Evolutionary conservation across 2,329 filamentous ascomycete species (phyloP).

Genomic region (Pezicula radicicola): DNA sequence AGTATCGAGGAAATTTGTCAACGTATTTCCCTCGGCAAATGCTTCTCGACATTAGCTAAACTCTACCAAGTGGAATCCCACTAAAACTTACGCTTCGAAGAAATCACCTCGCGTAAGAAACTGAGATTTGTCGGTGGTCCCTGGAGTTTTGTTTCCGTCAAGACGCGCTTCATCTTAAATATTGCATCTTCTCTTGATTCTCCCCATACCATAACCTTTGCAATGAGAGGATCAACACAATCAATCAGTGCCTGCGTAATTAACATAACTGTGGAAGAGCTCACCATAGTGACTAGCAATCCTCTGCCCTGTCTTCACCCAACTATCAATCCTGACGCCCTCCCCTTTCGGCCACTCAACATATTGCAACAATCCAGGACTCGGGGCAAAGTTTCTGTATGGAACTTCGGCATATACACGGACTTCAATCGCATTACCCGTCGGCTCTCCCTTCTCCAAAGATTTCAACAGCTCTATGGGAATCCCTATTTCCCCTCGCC

Average conservation of each 20-base stretch:
- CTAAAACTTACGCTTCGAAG: conserved; percentile 23
- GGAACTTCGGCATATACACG: conserved; percentile 74
- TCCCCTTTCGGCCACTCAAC: conserved; percentile 31
- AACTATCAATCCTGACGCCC: conserved; percentile 60
- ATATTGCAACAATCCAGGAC: conserved; percentile 23
- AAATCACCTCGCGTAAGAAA: conserved; percentile 50
- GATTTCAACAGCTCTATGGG: conserved; percentile 37
- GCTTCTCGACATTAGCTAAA: conserved; percentile 2
- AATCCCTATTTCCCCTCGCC: conserved; percentile 13
- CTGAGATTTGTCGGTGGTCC: conserved; percentile 56
- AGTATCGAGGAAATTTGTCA: conserved; percentile 31
- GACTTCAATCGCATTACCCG: conserved; percentile 67
- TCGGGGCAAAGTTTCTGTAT: conserved; percentile 59
- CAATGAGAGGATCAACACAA: conserved; percentile 60
- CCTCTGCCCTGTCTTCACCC: conserved; percentile 66
- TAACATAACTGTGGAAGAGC: too few relatives aligned
- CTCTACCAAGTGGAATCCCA: too few relatives aligned
- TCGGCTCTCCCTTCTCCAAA: conserved; percentile 37
- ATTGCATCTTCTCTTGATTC: conserved; percentile 57
- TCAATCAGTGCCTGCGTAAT: too few relatives aligned
- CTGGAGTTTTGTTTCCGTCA: conserved; percentile 48
- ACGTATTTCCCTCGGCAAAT: conserved; percentile 31
- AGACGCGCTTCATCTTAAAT: conserved; percentile 59
- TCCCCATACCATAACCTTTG: conserved; percentile 66
- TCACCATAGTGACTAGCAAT: conserved; percentile 66